Conservation (phyloP, 2,329 filamentous ascomycete genomes). For the Microsporum ferrugineum region DNA sequence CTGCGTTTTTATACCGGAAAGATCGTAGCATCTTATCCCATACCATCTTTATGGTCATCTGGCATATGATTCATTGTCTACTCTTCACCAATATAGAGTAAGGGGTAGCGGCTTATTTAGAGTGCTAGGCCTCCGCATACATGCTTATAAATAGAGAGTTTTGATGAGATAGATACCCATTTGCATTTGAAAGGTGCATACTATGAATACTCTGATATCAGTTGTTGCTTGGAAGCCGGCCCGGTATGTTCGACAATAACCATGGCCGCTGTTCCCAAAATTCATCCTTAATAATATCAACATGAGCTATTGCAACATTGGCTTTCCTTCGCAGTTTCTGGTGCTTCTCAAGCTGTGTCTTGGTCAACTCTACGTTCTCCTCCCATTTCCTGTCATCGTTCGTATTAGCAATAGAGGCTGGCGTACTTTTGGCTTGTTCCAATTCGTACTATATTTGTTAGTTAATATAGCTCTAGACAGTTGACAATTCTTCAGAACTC, state of each 20-base stretch:
- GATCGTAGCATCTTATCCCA: too few relatives aligned
- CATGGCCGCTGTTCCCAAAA: constrained; percentile 87
- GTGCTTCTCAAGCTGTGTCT: constrained; percentile 72
- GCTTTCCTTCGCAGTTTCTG: constrained; percentile 72
- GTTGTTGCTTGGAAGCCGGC: constrained; percentile 50
- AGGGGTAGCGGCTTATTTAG: background rate
- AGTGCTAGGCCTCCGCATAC: background rate
- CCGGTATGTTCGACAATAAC: constrained; percentile 64
- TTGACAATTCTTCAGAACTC: constrained; percentile 20
- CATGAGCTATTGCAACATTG: constrained; percentile 66
- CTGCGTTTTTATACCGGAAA: background rate
- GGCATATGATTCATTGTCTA: background rate
- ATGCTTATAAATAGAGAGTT: background rate
- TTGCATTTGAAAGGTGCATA: background rate
- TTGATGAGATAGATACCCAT: constrained; percentile 1
- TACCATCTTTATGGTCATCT: background rate
- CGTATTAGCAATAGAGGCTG: constrained; percentile 27
- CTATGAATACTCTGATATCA: background rate
- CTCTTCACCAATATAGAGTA: background rate
- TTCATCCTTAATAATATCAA: constrained; percentile 89
- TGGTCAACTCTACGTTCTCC: constrained; percentile 48
- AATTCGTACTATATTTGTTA: constrained; percentile 51
- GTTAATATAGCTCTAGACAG: background rate
- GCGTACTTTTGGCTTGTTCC: constrained; percentile 42
- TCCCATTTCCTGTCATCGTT: constrained; percentile 25